phyloP scores from a whole-genome alignment of 2,329 filamentous ascomycete species.

The Sclerotinia borealis region DNA sequence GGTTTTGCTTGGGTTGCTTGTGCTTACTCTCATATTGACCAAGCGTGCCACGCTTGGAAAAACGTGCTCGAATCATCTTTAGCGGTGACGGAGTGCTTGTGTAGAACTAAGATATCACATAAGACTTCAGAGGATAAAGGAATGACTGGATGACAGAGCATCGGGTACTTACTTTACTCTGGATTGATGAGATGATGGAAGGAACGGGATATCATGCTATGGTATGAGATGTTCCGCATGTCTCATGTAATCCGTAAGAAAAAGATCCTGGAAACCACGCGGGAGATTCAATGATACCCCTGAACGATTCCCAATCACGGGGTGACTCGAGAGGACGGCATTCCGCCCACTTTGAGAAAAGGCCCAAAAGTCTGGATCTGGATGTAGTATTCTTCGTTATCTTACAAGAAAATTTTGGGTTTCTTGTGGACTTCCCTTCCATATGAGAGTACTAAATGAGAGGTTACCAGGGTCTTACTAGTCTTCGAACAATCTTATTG shows the following conservation, averaged over 20 bases:
- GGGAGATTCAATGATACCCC: not conserved
- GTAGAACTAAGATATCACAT: constrained; percentile 10
- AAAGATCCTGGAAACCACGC: constrained; percentile 9
- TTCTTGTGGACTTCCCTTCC: not conserved
- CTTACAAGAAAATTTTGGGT: not conserved
- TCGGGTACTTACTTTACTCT: not conserved
- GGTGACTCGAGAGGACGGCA: not conserved
- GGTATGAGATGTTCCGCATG: constrained; percentile 9
- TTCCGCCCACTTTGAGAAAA: not conserved
- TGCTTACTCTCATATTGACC: not conserved
- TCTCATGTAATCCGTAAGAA: constrained; percentile 6
- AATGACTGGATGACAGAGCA: not conserved
- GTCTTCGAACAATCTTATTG: not conserved
- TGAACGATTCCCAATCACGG: not conserved
- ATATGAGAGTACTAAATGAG: not conserved
- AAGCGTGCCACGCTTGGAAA: not conserved
- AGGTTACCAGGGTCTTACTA: not conserved
- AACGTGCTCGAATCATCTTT: not conserved
- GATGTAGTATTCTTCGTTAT: not conserved
- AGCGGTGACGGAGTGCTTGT: not conserved
- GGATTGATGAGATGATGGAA: not conserved
- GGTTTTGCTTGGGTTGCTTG: not conserved
- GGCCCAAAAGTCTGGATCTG: no score
- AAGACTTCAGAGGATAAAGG: not conserved
- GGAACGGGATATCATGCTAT: not conserved